phyloP scores from a whole-genome alignment of 495 filamentous ascomycete species.

The Umbilicaria muhlenbergii region DNA sequence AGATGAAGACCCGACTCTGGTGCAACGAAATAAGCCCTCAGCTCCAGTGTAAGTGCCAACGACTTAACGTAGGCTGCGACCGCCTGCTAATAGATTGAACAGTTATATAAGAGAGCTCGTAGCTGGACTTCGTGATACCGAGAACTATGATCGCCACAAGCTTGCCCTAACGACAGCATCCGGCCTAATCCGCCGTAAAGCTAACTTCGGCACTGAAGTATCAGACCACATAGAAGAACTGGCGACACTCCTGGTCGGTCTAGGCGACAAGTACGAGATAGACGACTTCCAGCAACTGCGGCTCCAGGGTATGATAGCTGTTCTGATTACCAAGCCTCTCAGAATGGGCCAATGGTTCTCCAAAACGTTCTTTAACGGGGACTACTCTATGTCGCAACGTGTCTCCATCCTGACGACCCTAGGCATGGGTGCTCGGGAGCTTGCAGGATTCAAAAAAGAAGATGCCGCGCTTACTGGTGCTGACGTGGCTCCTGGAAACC shows the following conservation, averaged over 20 bases:
- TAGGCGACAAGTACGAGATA: slow-evolving; percentile 67
- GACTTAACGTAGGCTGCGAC: background rate
- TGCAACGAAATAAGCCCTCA: slow-evolving; percentile 66
- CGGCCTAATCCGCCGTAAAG: slow-evolving; percentile 72
- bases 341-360: slow-evolving; percentile 74
- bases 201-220: slow-evolving; percentile 75
- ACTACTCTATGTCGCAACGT: slow-evolving; percentile 74
- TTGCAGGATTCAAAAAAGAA: slow-evolving; percentile 63
- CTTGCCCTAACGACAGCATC: slow-evolving; percentile 65
- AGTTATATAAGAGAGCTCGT: slow-evolving; percentile 83
- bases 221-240: slow-evolving; percentile 71
- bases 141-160: slow-evolving; percentile 70
- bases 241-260: slow-evolving; percentile 53
- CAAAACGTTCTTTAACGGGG: slow-evolving; percentile 76
- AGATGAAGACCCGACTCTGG: slow-evolving; percentile 77
- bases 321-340: slow-evolving; percentile 59
- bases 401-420: slow-evolving; percentile 66
- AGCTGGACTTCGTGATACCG: slow-evolving; percentile 57
- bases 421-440: slow-evolving; percentile 71
- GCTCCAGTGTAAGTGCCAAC: slow-evolving; percentile 53
- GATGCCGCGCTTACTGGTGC: slow-evolving; percentile 29
- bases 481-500: slow-evolving; percentile 24
- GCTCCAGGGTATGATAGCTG: slow-evolving; percentile 69
- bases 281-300: slow-evolving; percentile 61
- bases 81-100: slow-evolving; percentile 10